phyloP scores from a whole-genome alignment of 2,329 filamentous ascomycete species.

The Aspergillus pseudoglaucus region DNA sequence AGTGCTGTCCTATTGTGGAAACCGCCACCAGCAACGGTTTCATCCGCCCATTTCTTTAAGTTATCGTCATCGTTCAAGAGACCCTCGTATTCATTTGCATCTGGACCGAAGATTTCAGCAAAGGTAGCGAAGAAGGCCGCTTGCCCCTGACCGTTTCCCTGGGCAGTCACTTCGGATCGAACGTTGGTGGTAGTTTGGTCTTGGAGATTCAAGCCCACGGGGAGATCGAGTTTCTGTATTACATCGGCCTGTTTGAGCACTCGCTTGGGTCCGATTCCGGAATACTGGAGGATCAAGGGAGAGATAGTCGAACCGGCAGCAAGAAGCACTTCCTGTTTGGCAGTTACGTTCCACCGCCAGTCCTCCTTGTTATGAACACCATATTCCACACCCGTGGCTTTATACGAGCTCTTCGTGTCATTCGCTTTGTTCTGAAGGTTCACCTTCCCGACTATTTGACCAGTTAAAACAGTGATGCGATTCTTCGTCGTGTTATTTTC shows the following conservation, averaged over 20 bases:
- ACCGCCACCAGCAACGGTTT: slow-evolving; percentile 19
- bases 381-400: slow-evolving; percentile 20
- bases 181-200: slow-evolving; percentile 24
- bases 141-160: slow-evolving; percentile 17
- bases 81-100: slow-evolving; percentile 9
- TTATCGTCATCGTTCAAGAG: slow-evolving; percentile 13
- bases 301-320: slow-evolving; percentile 22
- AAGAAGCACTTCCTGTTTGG: slow-evolving; percentile 21
- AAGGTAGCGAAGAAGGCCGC: slow-evolving; percentile 23
- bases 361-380: slow-evolving; percentile 12
- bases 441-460: slow-evolving; percentile 20
- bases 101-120: slow-evolving; percentile 18
- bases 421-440: slow-evolving; percentile 10
- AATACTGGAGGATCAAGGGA: slow-evolving; percentile 21
- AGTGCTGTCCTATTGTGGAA: slow-evolving; percentile 21
- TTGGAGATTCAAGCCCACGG: slow-evolving; percentile 24
- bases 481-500: slow-evolving; percentile 8
- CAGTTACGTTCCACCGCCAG: slow-evolving; percentile 13
- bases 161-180: slow-evolving; percentile 4
- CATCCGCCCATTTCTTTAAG: slow-evolving; percentile 19
- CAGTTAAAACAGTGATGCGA: slow-evolving; percentile 18
- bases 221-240: slow-evolving; percentile 17
- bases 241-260: slow-evolving; percentile 11
- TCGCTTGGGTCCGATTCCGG: slow-evolving; percentile 19
- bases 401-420: background rate